Evolutionary conservation across 73 alveolate species (phyloP).

Genomic region (Paramecium biaurelia): DNA sequence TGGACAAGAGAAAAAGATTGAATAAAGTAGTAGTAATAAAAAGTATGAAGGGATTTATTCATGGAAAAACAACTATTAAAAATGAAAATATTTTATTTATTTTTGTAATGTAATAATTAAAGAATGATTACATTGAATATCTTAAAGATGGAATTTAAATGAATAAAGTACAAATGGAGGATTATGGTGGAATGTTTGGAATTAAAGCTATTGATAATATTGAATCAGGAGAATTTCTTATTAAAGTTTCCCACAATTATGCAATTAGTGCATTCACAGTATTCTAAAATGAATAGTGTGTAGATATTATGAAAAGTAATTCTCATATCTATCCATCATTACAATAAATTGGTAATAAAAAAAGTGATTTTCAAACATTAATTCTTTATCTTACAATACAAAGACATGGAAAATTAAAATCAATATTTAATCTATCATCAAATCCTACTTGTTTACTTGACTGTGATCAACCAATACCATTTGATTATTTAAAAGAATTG

Average conservation of each 20-base stretch:
- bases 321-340: conserved; percentile 23
- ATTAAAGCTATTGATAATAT: not conserved
- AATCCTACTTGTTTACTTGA: conserved; percentile 5
- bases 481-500: not conserved
- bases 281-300: not conserved
- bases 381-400: not conserved
- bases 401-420: not conserved
- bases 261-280: conserved; percentile 38
- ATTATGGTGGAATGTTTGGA: not conserved
- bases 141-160: not conserved
- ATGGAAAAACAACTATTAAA: not conserved
- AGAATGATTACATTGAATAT: not conserved
- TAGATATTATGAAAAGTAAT: not conserved
- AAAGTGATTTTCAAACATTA: conserved; percentile 31
- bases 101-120: not conserved
- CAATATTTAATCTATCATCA: not conserved
- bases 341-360: not conserved
- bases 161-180: not conserved
- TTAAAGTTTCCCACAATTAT: not conserved
- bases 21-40: not conserved
- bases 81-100: not conserved
- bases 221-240: not conserved
- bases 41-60: not conserved
- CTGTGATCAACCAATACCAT: not conserved
- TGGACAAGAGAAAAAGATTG: not conserved